Evolutionary conservation across 805 yeast genomes (phyloP), one percentile per base, ranked within the genome.

Genomic region (Soucietia sequanensis): DNA sequence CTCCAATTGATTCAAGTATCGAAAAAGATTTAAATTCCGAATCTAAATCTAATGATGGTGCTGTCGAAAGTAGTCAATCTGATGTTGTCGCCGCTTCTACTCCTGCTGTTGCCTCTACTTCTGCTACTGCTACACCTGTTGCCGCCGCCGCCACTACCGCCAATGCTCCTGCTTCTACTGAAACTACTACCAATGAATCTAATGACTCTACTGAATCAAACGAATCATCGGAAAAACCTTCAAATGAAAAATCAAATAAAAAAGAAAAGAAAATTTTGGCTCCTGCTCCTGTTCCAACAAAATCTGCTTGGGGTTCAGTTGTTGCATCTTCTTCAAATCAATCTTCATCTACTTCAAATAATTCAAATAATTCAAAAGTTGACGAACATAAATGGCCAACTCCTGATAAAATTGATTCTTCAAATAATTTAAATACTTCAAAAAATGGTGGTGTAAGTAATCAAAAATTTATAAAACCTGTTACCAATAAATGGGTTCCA

Each of bases 311-410:
- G 74, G 70, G 69, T 12, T 34, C 57, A 5, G 23, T 42, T n/a
- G 34, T 43, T 19, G 32, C 42, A n/a, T 30, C 48, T 9, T 14
- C 32, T 9, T 15, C 36, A 13, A n/a, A n/a, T n/a, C n/a, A n/a
- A n/a, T 23, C 45, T 9, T 21, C 23, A 8, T 9, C 23, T 11
- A 25, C 44, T 20, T 17, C 31, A 12, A 33, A 30, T 18, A 22
- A 45, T 2, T 15, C 47, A 16, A n/a, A n/a, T n/a, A n/a, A n/a
- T n/a, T 31, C 53, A 11, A 36, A 46, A 15, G 70, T 66, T 19
- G 72, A 67, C 45, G 72, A 65, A 35, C 54, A 50, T 36, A 67
- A 64, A 43, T 67, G 72, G 70, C 72, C 74, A 12, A 62, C 71
- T 9, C 70, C 72, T 4, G 64, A 63, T 37, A 58, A 59, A 43